A percentile compares a stretch with the other conserved stretches of the same genome.
Evolutionary conservation across 768 basidiomycete species (phyloP).

Genomic region (Tulasnella sp.): DNA sequence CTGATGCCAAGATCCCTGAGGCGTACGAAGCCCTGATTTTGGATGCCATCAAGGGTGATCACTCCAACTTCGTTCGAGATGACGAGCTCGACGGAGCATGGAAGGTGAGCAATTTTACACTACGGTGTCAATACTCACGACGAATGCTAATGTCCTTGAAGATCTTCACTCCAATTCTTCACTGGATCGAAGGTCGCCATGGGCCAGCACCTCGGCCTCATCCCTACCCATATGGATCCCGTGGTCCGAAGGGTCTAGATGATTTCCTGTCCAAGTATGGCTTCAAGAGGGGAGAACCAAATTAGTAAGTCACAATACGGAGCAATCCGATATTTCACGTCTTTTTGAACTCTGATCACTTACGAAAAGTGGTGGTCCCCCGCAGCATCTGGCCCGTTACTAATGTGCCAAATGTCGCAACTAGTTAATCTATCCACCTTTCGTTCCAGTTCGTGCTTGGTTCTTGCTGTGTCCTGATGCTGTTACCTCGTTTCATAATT

Average conservation of each 20-base stretch:
- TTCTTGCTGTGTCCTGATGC: too few relatives aligned
- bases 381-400: too few relatives aligned
- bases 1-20: constrained; percentile 84
- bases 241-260: constrained; percentile 81
- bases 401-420: too few relatives aligned
- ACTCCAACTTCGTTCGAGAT: constrained; percentile 96
- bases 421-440: too few relatives aligned
- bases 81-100: constrained; percentile 96
- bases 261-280: constrained; percentile 63
- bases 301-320: constrained; percentile 53
- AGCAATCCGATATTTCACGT: too few relatives aligned
- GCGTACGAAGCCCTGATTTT: constrained; percentile 93
- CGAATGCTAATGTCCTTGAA: constrained; percentile 24
- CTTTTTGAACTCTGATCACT: too few relatives aligned
- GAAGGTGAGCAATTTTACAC: constrained; percentile 51
- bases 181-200: constrained; percentile 81
- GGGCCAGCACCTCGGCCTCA: constrained; percentile 57
- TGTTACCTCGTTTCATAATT: too few relatives aligned
- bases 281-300: constrained; percentile 50
- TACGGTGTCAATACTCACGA: background rate
- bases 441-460: too few relatives aligned
- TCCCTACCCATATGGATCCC: constrained; percentile 83
- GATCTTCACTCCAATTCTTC: constrained; percentile 90
- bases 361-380: too few relatives aligned
- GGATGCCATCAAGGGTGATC: constrained; percentile 93